phyloP scores from a whole-genome alignment of 371 early-diverging fungal genomes.

The Enterocytospora artemiae region DNA sequence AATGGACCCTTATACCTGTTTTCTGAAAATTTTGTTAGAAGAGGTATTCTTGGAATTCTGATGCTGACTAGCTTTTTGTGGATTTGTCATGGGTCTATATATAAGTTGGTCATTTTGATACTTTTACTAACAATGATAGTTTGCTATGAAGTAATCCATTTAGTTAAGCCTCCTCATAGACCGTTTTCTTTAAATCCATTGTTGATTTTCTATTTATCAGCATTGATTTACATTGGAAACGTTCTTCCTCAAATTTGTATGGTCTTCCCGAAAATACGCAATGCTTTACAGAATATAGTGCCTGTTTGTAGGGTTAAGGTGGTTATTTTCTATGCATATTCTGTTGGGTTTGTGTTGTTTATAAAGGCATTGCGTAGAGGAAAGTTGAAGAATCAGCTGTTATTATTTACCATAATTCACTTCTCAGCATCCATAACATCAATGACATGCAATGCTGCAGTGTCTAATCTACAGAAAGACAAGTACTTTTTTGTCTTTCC shows the following conservation, averaged over 20 bases:
- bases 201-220: not conserved
- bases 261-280: no score
- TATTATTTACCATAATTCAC: conserved; percentile 83
- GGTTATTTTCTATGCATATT: conserved; percentile 19
- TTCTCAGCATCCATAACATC: conserved; percentile 77
- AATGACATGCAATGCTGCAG: conserved; percentile 74
- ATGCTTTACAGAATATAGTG: no score
- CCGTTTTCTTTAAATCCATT: not conserved
- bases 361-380: conserved; percentile 77
- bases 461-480: conserved; percentile 88
- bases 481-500: conserved; percentile 85
- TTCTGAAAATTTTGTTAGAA: conserved; percentile 1
- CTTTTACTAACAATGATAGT: not conserved
- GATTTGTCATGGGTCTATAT: conserved; percentile 1
- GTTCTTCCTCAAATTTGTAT: not conserved
- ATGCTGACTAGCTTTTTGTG: conserved; percentile 5
- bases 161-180: not conserved
- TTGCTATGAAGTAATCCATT: conserved; percentile 2
- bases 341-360: conserved; percentile 72
- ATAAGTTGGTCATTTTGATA: not conserved
- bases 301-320: no score
- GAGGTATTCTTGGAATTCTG: not conserved
- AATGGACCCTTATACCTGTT: no score
- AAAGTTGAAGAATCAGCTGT: conserved; percentile 68
- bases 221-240: not conserved